Evolutionary conservation across 139 green algal species (phyloP).

Genomic region (Chlorella vulgaris): DNA sequence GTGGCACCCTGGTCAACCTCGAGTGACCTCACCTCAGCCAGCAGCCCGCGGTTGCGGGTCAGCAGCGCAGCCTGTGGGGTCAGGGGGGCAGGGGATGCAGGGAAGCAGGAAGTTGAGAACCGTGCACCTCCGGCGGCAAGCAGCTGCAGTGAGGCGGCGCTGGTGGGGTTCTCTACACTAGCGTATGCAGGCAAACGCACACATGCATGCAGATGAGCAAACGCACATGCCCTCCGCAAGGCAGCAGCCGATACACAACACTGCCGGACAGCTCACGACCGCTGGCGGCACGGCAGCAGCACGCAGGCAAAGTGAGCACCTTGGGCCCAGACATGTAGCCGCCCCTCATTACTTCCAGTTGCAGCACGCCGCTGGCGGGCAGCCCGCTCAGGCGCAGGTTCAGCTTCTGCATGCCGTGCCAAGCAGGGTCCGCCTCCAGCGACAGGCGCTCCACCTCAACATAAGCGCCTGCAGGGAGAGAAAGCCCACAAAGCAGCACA

Average conservation of each 20-base stretch:
- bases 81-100: neutral
- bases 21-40: slow-evolving; percentile 23
- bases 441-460: slow-evolving; percentile 29
- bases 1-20: neutral
- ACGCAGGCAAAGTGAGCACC: neutral
- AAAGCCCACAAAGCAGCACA: neutral
- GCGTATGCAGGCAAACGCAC: too few relatives aligned
- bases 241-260: too few relatives aligned
- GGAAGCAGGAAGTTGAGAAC: neutral
- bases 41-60: slow-evolving; percentile 1
- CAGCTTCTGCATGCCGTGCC: slow-evolving; percentile 32
- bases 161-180: too few relatives aligned
- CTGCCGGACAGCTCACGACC: too few relatives aligned
- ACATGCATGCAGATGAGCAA: too few relatives aligned
- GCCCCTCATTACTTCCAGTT: slow-evolving; percentile 53
- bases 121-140: neutral
- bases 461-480: slow-evolving; percentile 34
- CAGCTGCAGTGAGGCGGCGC: neutral
- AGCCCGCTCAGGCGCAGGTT: slow-evolving; percentile 25
- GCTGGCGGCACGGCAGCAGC: neutral
- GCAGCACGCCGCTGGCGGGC: slow-evolving; percentile 27
- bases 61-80: slow-evolving; percentile 31
- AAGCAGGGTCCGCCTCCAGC: slow-evolving; percentile 4
- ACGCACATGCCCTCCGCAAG: too few relatives aligned
- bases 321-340: slow-evolving; percentile 39